These are phyloP conservation scores for Diplodia corticola DNA, from an alignment of 2,329 filamentous ascomycete genomes.

Conservation along the genomic window DNA sequence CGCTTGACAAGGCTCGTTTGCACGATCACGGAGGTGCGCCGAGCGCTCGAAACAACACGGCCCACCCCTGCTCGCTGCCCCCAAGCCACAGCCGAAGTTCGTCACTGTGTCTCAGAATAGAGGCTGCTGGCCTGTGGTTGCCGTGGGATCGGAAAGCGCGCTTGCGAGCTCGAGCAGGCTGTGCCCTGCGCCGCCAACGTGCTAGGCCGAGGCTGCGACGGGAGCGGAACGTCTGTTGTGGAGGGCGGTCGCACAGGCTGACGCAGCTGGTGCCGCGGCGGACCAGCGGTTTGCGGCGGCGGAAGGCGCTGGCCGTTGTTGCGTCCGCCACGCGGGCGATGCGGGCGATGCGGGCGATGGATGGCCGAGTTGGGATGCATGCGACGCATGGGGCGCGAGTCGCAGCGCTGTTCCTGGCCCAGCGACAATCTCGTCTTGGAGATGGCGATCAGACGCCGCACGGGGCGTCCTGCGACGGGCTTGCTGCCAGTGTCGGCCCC, in stretches of 20 bases:
- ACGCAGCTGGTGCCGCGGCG: not conserved
- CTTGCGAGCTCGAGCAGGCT: not conserved
- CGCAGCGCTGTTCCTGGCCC: conserved; percentile 8
- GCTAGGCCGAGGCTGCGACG: not conserved
- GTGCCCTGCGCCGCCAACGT: not conserved
- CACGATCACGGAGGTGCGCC: not conserved
- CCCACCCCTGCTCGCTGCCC: not conserved
- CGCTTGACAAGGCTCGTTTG: conserved; percentile 15
- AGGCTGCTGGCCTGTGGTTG: not conserved
- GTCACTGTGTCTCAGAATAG: conserved; percentile 18
- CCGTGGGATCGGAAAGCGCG: conserved; percentile 5
- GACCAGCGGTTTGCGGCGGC: not conserved
- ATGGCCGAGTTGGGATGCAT: not conserved
- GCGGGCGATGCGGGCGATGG: too few species aligned
- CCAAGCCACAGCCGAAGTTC: conserved; percentile 16
- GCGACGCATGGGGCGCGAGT: conserved; percentile 8
- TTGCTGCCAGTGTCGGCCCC: not conserved
- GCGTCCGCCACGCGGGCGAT: not conserved
- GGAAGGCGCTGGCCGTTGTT: not conserved
- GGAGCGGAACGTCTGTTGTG: not conserved
- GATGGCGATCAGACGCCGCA: conserved; percentile 14
- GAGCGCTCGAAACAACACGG: conserved; percentile 18
- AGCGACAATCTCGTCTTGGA: conserved; percentile 11
- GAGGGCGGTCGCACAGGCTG: not conserved
- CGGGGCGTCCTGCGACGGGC: not conserved